phyloP scores from a whole-genome alignment of 495 filamentous ascomycete genomes.

The Melanomma pulvis-pyrius region DNA sequence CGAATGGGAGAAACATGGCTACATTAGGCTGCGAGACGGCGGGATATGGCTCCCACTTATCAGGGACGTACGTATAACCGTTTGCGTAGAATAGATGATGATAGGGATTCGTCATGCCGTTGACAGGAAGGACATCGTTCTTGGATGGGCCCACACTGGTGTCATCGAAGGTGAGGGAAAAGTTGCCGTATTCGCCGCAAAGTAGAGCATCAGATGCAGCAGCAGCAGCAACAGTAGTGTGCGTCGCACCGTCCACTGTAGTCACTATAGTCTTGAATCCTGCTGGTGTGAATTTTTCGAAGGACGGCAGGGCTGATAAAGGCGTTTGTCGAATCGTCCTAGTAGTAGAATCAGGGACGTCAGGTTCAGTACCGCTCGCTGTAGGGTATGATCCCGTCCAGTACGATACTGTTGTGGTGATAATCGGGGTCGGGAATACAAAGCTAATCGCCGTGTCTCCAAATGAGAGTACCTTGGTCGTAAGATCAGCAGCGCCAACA shows the following conservation, averaged over 20 bases:
- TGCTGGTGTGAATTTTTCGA: conserved; percentile 1
- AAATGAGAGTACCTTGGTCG: conserved; percentile 19
- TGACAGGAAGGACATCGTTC: conserved; percentile 40
- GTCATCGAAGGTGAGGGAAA: conserved; percentile 45
- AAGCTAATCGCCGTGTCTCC: conserved; percentile 22
- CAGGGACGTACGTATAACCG: conserved; percentile 50
- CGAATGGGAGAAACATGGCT: conserved; percentile 46
- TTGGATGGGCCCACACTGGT: conserved; percentile 33
- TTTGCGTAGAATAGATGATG: conserved; percentile 50
- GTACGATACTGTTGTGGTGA: conserved; percentile 26
- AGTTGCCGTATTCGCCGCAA: conserved; percentile 44
- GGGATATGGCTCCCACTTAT: conserved; percentile 47
- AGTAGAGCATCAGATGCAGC: conserved; percentile 4
- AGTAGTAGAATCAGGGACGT: conserved; percentile 3
- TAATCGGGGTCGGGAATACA: conserved; percentile 19
- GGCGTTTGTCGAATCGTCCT: conserved; percentile 7
- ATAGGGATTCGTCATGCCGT: conserved; percentile 52
- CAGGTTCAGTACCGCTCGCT: conserved; percentile 8
- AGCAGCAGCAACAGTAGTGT: not conserved
- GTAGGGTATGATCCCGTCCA: conserved; percentile 32
- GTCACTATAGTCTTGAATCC: not conserved
- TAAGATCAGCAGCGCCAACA: not conserved
- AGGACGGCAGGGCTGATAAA: conserved; percentile 3
- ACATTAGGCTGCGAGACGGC: conserved; percentile 49
- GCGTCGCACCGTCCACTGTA: not conserved